Evolutionary conservation across 2,329 filamentous ascomycete species (phyloP), one percentile per base, ranked within the genome.

Genomic region (Botrytis paeoniae): DNA sequence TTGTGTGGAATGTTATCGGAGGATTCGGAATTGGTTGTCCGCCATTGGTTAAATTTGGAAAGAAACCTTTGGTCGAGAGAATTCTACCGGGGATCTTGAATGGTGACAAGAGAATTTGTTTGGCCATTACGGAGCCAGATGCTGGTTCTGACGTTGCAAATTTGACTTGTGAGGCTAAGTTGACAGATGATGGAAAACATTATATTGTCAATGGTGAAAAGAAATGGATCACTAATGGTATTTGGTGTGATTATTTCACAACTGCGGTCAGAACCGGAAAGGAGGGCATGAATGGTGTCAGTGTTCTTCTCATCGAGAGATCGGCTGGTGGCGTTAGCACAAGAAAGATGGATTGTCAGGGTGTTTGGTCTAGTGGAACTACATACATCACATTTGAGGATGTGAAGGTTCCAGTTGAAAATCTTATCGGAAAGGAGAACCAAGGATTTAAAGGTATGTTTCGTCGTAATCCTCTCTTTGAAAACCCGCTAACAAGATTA

Each of bases 161-260:
- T 84, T 82, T 99, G 77, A 96, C 91, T 22, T 98, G 95, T 83
- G 95, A 98, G 86, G 96, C 96, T 39, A 97, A 97, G 87, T 88
- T 98, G 73, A 93, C 89, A 76, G 93, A 96, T 78, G 96, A 99
- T 80, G 96, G 96, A 80, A 98, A 98, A 87, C 94, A 98, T 85
- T 99, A 97, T 84, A 98, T 98, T 78, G 96, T 99, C 84, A 99
- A 98, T 81, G 96, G 96, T 72, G 95, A 98, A 89, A 98, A 99
- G 92, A 99, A 99, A 86, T 98, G 96, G 95, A 98, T 98, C 83
- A 98, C 95, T 80, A 99, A 99, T 84, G 96, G 96, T 80, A 89
- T 98, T 80, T 98, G 94, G 94, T 89, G 87, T 75, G 96, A 99
- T 83, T 99, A 98, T 86, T 98, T 98, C 86, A 98, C 96, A 72